phyloP scores from a whole-genome alignment of 495 filamentous ascomycete genomes.

The Aspergillus leporis region DNA sequence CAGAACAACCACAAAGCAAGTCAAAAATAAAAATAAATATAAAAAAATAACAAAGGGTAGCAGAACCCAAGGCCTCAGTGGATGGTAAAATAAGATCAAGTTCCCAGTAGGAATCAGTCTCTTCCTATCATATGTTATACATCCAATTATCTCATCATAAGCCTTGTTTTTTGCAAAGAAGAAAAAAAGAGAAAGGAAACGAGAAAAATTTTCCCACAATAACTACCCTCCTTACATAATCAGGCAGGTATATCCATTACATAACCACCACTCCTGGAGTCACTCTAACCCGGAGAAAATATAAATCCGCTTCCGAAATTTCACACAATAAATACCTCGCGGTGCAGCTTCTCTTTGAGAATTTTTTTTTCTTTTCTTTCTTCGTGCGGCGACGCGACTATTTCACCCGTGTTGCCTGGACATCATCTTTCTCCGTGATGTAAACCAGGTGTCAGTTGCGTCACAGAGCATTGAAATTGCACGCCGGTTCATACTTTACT shows the following conservation, averaged over 20 bases:
- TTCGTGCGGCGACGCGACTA: constrained; percentile 65
- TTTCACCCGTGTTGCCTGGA: constrained; percentile 34
- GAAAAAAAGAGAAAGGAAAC: constrained; percentile 18
- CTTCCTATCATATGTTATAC: constrained; percentile 59
- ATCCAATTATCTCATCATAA: constrained; percentile 55
- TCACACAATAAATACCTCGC: constrained; percentile 28
- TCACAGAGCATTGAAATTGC: constrained; percentile 63
- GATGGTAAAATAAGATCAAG: constrained; percentile 55
- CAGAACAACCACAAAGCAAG: neutral
- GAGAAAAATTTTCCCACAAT: constrained; percentile 4
- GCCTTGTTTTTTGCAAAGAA: constrained; percentile 38
- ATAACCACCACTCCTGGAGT: neutral
- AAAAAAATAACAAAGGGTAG: too few relatives aligned
- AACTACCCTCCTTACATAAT: neutral
- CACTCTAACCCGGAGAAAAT: neutral
- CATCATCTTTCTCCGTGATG: constrained; percentile 49
- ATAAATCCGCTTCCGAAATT: neutral
- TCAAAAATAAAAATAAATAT: constrained; percentile 6
- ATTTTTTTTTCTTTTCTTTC: constrained; percentile 46
- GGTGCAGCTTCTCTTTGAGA: constrained; percentile 11
- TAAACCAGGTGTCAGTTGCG: constrained; percentile 60
- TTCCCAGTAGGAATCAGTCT: constrained; percentile 55
- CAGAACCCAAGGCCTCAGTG: constrained; percentile 41
- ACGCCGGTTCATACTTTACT: constrained; percentile 55
- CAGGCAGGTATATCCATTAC: neutral